These are phyloP conservation scores for Penicillium sp. DNA, from an alignment of 2,329 filamentous ascomycete genomes.

Conservation along the genomic window DNA sequence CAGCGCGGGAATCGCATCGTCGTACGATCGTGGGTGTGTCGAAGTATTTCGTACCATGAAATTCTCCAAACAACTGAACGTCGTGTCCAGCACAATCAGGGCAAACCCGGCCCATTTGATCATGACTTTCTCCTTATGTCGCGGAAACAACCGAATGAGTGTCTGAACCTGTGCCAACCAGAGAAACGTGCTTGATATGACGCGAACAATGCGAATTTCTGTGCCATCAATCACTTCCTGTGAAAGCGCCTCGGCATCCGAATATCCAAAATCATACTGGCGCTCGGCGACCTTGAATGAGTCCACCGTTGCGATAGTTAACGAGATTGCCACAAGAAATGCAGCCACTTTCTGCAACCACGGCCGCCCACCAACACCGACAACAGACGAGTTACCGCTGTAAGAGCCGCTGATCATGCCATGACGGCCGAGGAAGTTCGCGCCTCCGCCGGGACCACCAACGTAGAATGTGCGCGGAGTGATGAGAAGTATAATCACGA, in stretches of 20 bases:
- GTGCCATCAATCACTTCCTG: slow-evolving; percentile 77
- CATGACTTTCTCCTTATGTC: slow-evolving; percentile 94
- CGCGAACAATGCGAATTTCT: slow-evolving; percentile 84
- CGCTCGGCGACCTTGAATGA: slow-evolving; percentile 81
- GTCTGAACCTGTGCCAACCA: slow-evolving; percentile 99
- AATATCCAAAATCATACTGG: slow-evolving; percentile 77
- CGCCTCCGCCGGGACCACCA: slow-evolving; percentile 65
- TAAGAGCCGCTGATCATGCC: slow-evolving; percentile 84
- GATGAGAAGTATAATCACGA: slow-evolving; percentile 91
- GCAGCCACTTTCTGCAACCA: slow-evolving; percentile 82
- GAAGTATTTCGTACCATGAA: slow-evolving; percentile 61
- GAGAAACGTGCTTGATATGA: slow-evolving; percentile 93
- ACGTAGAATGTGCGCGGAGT: slow-evolving; percentile 93
- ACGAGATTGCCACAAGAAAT: slow-evolving; percentile 69
- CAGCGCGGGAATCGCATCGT: slow-evolving; percentile 85
- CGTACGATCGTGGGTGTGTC: slow-evolving; percentile 70
- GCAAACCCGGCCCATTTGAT: slow-evolving; percentile 99
- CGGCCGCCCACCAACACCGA: slow-evolving; percentile 86
- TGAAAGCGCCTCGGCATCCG: slow-evolving; percentile 76
- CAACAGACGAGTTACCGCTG: slow-evolving; percentile 63
- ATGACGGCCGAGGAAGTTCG: slow-evolving; percentile 75
- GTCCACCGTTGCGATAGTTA: slow-evolving; percentile 91
- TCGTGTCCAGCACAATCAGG: slow-evolving; percentile 84
- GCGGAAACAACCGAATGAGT: slow-evolving; percentile 89
- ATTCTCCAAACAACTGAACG: slow-evolving; percentile 89